These are phyloP conservation scores for Fusarium virguliforme DNA, from an alignment of 2,329 filamentous ascomycete genomes.

Conservation along the genomic window DNA sequence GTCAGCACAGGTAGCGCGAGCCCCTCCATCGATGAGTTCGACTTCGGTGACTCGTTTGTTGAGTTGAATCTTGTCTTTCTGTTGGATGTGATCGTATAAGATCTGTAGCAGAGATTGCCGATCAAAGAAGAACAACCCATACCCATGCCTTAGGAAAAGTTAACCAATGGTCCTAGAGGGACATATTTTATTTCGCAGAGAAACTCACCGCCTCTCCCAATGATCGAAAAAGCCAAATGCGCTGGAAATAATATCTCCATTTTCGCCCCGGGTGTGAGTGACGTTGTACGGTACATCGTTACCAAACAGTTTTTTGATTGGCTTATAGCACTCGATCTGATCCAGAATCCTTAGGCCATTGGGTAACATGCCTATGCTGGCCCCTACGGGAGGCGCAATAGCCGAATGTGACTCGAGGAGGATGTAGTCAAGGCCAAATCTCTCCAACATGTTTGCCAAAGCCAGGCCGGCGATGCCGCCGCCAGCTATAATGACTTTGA, in stretches of 20 bases:
- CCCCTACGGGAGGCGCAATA: constrained; percentile 64
- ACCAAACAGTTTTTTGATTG: background rate
- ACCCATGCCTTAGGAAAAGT: constrained; percentile 45
- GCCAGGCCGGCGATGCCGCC: constrained; percentile 62
- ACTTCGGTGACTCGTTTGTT: constrained; percentile 37
- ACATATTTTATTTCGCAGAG: no score
- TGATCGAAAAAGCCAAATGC: background rate
- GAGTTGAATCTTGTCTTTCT: constrained; percentile 49
- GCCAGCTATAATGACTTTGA: constrained; percentile 59
- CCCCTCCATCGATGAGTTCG: constrained; percentile 21
- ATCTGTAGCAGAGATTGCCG: constrained; percentile 54
- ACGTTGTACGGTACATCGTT: background rate
- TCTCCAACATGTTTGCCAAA: constrained; percentile 58
- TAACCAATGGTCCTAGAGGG: no score
- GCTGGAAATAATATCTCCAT: background rate
- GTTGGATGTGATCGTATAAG: constrained; percentile 54
- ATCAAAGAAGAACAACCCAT: constrained; percentile 56
- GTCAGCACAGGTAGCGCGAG: constrained; percentile 53
- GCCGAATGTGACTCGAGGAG: constrained; percentile 62
- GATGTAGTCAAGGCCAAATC: constrained; percentile 63
- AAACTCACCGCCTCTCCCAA: background rate
- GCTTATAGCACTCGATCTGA: constrained; percentile 59
- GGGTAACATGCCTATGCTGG: constrained; percentile 63
- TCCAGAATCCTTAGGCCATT: constrained; percentile 64
- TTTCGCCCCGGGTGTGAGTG: background rate